These are phyloP conservation scores for Parafenestella ontariensis DNA, from an alignment of 2,329 filamentous ascomycete species.

Conservation along the genomic window DNA sequence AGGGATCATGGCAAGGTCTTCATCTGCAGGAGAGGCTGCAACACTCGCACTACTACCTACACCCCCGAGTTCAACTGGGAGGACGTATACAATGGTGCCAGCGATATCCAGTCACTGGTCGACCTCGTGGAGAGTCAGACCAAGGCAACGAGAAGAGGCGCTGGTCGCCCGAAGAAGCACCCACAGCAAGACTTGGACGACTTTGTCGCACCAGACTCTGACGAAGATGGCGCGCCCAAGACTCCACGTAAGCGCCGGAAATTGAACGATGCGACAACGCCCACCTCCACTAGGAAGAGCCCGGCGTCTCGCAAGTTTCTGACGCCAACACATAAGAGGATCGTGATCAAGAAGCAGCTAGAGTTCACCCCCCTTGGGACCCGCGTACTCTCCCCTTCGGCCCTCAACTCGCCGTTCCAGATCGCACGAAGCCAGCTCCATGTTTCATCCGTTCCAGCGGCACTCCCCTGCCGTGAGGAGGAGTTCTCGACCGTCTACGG, in stretches of 20 bases:
- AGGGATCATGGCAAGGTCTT: conserved; percentile 85
- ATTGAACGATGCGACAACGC: conserved; percentile 52
- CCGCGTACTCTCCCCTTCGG: conserved; percentile 77
- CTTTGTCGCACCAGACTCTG: conserved; percentile 53
- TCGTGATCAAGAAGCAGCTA: conserved; percentile 82
- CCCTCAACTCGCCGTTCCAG: conserved; percentile 87
- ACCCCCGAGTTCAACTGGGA: conserved; percentile 95
- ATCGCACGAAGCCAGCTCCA: conserved; percentile 87
- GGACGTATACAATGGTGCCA: conserved; percentile 73
- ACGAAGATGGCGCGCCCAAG: conserved; percentile 50
- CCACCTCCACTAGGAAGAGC: conserved; percentile 55
- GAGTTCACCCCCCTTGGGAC: conserved; percentile 97
- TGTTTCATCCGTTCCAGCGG: conserved; percentile 88
- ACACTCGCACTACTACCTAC: conserved; percentile 86
- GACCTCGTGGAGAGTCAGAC: conserved; percentile 75
- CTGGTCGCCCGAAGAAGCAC: conserved; percentile 41
- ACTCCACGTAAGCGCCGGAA: conserved; percentile 59
- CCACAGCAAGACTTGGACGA: conserved; percentile 50
- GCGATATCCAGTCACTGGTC: conserved; percentile 71
- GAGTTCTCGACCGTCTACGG: conserved; percentile 94
- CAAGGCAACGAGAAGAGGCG: conserved; percentile 69
- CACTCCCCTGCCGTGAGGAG: conserved; percentile 86
- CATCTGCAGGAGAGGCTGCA: conserved; percentile 87
- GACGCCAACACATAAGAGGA: conserved; percentile 71
- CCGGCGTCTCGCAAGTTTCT: conserved; percentile 61